phyloP scores from a whole-genome alignment of 441 rosid species.

The Adansonia grandidieri region DNA sequence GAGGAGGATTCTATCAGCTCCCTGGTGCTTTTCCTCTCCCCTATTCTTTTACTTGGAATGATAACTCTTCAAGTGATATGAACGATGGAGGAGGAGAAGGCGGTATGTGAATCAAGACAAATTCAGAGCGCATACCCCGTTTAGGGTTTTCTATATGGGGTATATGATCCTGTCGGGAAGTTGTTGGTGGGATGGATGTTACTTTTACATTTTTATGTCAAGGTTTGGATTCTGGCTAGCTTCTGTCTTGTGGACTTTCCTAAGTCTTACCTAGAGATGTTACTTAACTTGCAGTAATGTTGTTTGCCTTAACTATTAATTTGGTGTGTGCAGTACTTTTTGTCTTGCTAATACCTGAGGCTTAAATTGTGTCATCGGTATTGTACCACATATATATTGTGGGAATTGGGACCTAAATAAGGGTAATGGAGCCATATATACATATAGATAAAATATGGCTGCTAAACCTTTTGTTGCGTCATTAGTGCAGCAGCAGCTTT shows the following conservation, averaged over 20 bases:
- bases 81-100: slow-evolving; percentile 64
- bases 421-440: slow-evolving; percentile 21
- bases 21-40: slow-evolving; percentile 38
- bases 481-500: slow-evolving; percentile 11
- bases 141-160: slow-evolving; percentile 45
- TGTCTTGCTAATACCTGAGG: slow-evolving; percentile 30
- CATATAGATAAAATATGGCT: neutral
- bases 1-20: slow-evolving; percentile 49
- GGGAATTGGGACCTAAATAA: slow-evolving; percentile 35
- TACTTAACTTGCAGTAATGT: slow-evolving; percentile 14
- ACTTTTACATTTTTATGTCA: too few species aligned
- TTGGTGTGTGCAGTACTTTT: slow-evolving; percentile 19
- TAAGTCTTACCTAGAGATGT: slow-evolving; percentile 30
- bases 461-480: slow-evolving; percentile 29
- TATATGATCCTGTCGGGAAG: neutral
- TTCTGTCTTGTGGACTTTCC: slow-evolving; percentile 38
- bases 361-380: slow-evolving; percentile 23
- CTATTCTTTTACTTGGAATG: slow-evolving; percentile 73
- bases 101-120: slow-evolving; percentile 44
- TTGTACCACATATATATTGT: slow-evolving; percentile 9
- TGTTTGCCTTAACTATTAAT: slow-evolving; percentile 9
- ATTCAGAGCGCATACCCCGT: slow-evolving; percentile 3
- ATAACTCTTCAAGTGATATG: slow-evolving; percentile 44
- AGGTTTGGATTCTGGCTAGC: slow-evolving; percentile 47
- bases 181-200: slow-evolving; percentile 6